phyloP scores from a whole-genome alignment of 768 basidiomycete species.

The Clitopilus passeckerianus region DNA sequence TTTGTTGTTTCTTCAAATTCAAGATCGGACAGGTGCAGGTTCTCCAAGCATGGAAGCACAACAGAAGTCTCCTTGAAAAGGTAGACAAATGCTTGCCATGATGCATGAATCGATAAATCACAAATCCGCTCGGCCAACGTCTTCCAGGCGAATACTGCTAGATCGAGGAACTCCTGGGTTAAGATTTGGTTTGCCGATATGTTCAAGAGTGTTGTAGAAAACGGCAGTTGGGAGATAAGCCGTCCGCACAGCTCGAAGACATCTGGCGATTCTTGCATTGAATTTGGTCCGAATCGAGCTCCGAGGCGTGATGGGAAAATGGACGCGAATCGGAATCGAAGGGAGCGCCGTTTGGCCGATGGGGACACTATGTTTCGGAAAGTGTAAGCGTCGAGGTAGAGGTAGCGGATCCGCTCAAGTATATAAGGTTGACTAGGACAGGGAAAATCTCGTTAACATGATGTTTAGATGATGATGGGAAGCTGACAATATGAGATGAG shows the following conservation, averaged over 20 bases:
- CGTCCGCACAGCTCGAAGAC: neutral
- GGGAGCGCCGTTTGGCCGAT: no score
- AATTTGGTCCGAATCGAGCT: neutral
- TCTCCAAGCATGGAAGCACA: neutral
- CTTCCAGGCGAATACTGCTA: neutral
- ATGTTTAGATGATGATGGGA: neutral
- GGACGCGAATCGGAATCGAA: no score
- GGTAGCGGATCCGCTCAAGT: no score
- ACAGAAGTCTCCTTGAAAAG: neutral
- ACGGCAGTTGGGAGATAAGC: neutral
- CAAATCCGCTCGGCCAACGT: neutral
- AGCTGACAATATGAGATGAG: no score
- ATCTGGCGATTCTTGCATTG: neutral
- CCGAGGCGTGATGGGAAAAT: no score
- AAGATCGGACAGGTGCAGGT: neutral
- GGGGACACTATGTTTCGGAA: no score
- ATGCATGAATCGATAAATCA: neutral
- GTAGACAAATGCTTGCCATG: neutral
- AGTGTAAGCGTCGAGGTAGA: no score
- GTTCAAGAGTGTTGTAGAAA: neutral
- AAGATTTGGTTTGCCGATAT: neutral
- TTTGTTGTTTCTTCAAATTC: neutral
- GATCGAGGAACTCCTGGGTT: neutral
- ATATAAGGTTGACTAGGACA: no score
- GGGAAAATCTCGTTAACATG: no score